These are phyloP conservation scores for Aureobasidium zeae DNA, from an alignment of 2,329 filamentous ascomycete genomes.

Conservation along the genomic window DNA sequence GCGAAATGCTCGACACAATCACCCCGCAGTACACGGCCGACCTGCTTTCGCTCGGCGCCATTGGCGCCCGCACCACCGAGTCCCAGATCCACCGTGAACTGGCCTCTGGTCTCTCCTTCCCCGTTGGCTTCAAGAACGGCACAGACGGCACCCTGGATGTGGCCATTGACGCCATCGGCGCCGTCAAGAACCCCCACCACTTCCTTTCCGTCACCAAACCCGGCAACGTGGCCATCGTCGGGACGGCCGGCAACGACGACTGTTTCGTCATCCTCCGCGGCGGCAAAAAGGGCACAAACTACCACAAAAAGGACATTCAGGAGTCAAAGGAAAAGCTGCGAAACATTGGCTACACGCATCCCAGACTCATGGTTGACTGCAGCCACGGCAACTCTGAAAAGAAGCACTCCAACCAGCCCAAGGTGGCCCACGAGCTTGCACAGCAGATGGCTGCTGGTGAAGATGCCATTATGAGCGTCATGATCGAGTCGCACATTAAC, in stretches of 20 bases:
- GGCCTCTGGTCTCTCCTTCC: conserved; percentile 88
- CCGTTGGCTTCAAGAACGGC: conserved; percentile 98
- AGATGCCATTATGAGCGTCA: conserved; percentile 84
- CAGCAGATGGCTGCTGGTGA: conserved; percentile 81
- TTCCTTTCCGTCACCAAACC: conserved; percentile 97
- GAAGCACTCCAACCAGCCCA: conserved; percentile 94
- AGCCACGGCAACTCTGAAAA: conserved; percentile 86
- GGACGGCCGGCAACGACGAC: conserved; percentile 89
- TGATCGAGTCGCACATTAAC: conserved; percentile 97
- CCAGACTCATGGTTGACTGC: conserved; percentile 94
- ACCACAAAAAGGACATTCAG: conserved; percentile 72
- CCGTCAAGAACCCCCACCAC: conserved; percentile 85
- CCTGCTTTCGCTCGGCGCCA: conserved; percentile 79
- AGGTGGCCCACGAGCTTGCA: conserved; percentile 73
- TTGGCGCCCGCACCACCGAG: conserved; percentile 94
- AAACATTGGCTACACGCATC: conserved; percentile 58
- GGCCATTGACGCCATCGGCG: conserved; percentile 90
- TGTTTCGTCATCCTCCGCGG: conserved; percentile 94
- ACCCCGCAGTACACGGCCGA: conserved; percentile 95
- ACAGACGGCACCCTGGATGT: conserved; percentile 86
- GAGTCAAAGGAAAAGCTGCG: conserved; percentile 71
- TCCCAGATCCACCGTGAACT: conserved; percentile 91
- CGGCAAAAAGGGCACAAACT: conserved; percentile 90
- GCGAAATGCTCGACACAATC: conserved; percentile 97
- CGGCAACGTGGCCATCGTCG: conserved; percentile 87